Conservation (phyloP, 306 rosid species). For the Dalbergia oliveri region DNA sequence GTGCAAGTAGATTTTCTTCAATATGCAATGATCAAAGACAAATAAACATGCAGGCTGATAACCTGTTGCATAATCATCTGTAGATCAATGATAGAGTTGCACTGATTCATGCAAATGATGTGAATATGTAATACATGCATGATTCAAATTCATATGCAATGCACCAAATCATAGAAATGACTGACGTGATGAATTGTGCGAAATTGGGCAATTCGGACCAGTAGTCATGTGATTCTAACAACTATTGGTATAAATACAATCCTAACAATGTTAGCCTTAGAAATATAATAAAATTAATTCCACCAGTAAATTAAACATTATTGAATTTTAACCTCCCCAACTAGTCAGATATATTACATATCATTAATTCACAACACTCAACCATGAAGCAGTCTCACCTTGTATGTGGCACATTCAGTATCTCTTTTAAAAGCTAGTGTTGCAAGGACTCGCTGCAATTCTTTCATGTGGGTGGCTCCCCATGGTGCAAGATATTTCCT, state of each 20-base stretch:
- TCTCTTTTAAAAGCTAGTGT: conserved; percentile 87
- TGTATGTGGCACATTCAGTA: conserved; percentile 82
- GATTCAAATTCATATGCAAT: conserved; percentile 9
- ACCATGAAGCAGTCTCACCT: conserved; percentile 60
- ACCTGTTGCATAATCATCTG: background rate
- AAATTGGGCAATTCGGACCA: conserved; percentile 6
- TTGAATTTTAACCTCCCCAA: conserved; percentile 18
- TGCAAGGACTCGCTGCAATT: conserved; percentile 86
- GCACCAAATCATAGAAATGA: background rate
- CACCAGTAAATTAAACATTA: background rate
- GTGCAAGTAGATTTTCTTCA: conserved; percentile 17
- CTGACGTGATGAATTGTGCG: background rate
- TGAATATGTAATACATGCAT: background rate
- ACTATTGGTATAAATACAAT: conserved; percentile 31
- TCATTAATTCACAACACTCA: conserved; percentile 8
- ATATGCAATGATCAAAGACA: background rate
- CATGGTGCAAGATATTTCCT: conserved; percentile 87
- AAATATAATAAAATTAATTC: background rate
- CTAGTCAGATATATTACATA: background rate
- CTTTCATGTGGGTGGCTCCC: conserved; percentile 89
- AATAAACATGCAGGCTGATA: background rate
- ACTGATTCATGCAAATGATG: background rate
- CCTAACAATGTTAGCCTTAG: conserved; percentile 11
- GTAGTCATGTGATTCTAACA: conserved; percentile 36
- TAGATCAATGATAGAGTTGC: background rate